These are phyloP conservation scores for Penicillium tannophilum DNA, from an alignment of 495 filamentous ascomycete species.

Conservation along the genomic window DNA sequence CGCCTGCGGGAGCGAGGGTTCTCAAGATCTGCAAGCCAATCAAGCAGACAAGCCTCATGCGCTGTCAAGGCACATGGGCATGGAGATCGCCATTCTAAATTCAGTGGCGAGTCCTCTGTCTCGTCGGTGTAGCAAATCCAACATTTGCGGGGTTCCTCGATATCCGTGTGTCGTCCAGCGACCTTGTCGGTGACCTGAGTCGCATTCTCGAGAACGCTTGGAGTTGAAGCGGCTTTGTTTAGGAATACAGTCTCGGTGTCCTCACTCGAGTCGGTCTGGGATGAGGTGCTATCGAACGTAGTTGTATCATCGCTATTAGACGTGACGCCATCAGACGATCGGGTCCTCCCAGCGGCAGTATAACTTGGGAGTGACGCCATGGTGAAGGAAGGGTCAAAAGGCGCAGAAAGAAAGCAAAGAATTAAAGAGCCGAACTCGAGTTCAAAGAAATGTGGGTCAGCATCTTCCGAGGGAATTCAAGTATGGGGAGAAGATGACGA, in stretches of 20 bases:
- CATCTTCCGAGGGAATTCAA: slow-evolving; percentile 9
- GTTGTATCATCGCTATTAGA: slow-evolving; percentile 25
- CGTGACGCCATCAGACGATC: slow-evolving; percentile 33
- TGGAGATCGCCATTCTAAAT: slow-evolving; percentile 78
- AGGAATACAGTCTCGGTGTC: slow-evolving; percentile 47
- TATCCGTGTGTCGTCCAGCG: slow-evolving; percentile 15
- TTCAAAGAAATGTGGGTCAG: slow-evolving; percentile 1
- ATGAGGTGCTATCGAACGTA: slow-evolving; percentile 7
- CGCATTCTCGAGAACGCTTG: slow-evolving; percentile 17
- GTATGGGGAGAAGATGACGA: background rate
- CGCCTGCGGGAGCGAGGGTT: slow-evolving; percentile 54
- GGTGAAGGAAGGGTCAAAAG: slow-evolving; percentile 9
- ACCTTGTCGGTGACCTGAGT: slow-evolving; percentile 21
- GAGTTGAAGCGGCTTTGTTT: slow-evolving; percentile 36
- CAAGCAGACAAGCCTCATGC: slow-evolving; percentile 85
- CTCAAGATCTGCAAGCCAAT: slow-evolving; percentile 88
- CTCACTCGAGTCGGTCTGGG: slow-evolving; percentile 29
- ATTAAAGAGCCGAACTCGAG: slow-evolving; percentile 5
- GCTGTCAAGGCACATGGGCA: slow-evolving; percentile 88
- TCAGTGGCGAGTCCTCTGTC: slow-evolving; percentile 69
- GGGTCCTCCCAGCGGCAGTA: slow-evolving; percentile 33
- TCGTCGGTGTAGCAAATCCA: slow-evolving; percentile 93
- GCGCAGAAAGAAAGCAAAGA: background rate
- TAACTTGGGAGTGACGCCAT: slow-evolving; percentile 47
- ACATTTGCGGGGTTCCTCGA: slow-evolving; percentile 67